These are phyloP conservation scores for Carex kokanica DNA, from an alignment of 176 grass and related monocot genomes.

Conservation along the genomic window DNA sequence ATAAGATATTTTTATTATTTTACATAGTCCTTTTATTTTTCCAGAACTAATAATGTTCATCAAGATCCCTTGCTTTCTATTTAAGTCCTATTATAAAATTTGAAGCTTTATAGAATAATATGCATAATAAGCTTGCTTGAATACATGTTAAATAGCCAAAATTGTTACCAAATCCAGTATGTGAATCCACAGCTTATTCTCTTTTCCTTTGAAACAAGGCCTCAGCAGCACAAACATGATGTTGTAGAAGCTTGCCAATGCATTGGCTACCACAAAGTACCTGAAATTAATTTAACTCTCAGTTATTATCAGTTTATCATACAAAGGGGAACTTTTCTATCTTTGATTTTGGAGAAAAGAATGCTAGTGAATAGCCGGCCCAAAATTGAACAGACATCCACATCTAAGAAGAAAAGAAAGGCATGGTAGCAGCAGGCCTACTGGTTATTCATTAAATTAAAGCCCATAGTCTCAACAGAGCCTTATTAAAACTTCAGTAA, in stretches of 20 bases:
- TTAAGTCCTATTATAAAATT: neutral
- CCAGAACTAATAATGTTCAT: neutral
- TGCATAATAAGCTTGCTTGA: neutral
- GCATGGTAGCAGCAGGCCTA: neutral
- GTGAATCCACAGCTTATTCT: constrained; percentile 32
- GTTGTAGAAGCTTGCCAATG: constrained; percentile 47
- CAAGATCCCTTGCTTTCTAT: neutral
- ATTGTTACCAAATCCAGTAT: constrained; percentile 53
- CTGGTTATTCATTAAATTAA: neutral
- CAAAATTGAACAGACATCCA: neutral
- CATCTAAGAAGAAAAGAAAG: neutral
- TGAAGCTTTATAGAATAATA: neutral
- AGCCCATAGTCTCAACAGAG: neutral
- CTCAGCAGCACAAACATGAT: constrained; percentile 37
- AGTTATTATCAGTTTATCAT: neutral
- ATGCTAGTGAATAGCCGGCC: neutral
- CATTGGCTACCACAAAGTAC: constrained; percentile 67
- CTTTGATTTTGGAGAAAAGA: neutral
- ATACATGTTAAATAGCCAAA: neutral
- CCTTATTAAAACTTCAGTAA: neutral
- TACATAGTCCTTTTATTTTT: neutral
- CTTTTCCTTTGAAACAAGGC: constrained; percentile 32
- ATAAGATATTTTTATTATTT: too few relatives aligned
- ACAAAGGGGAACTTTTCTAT: neutral
- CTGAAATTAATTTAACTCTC: constrained; percentile 30